phyloP scores from a whole-genome alignment of 2,329 filamentous ascomycete genomes.

The Cordyceps cicadae region DNA sequence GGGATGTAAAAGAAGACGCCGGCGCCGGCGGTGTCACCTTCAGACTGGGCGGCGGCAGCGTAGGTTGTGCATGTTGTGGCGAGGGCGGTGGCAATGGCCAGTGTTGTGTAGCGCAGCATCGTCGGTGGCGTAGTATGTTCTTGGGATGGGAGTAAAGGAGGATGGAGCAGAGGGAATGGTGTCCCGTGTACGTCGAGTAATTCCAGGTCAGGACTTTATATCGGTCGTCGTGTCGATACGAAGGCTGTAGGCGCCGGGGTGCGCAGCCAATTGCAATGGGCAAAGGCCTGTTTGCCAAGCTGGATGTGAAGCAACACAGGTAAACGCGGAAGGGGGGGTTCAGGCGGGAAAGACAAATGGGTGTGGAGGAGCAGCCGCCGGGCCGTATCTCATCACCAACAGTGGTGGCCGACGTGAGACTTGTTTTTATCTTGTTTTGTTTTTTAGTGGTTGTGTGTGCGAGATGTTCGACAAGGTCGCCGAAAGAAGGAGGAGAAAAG shows the following conservation, averaged over 20 bases:
- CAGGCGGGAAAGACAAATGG: background rate
- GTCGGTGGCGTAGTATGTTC: too few relatives aligned
- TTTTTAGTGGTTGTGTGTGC: background rate
- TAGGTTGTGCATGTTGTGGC: background rate
- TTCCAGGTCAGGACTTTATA: background rate
- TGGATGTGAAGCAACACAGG: background rate
- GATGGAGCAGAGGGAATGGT: too few relatives aligned
- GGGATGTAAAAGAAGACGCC: background rate
- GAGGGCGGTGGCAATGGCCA: background rate
- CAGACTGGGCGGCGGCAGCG: background rate
- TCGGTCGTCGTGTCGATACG: background rate
- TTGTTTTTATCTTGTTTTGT: too few relatives aligned
- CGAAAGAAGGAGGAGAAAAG: background rate
- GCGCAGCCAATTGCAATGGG: too few relatives aligned
- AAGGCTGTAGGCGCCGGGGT: too few relatives aligned
- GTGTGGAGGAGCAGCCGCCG: background rate
- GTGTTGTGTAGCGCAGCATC: background rate
- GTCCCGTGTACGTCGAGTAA: too few relatives aligned
- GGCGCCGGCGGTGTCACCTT: background rate
- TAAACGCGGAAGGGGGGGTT: background rate
- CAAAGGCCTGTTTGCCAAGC: background rate
- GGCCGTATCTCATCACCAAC: background rate
- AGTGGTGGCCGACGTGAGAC: background rate
- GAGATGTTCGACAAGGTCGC: background rate
- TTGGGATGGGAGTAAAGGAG: too few relatives aligned